Conservation (phyloP, 345 rosid genomes). For the Mangifera indica region DNA sequence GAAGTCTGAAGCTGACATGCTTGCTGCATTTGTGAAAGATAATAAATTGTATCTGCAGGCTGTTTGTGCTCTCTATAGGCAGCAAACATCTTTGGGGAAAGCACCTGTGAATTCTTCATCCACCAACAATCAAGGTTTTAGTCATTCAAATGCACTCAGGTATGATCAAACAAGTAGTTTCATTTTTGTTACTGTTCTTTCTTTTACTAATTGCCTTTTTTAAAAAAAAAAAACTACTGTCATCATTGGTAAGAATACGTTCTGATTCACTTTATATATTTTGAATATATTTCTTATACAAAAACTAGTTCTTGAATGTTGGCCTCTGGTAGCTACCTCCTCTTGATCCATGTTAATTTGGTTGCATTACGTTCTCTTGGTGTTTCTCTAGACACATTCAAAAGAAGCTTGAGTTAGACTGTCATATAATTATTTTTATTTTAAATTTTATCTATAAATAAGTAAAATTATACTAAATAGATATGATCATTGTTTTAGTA, state of each 20-base stretch:
- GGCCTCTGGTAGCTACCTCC: background rate
- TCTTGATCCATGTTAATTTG: background rate
- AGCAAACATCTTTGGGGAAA: background rate
- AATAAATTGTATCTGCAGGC: constrained; percentile 30
- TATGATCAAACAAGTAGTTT: constrained; percentile 6
- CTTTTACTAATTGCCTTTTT: too few species aligned
- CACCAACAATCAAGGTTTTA: constrained; percentile 7
- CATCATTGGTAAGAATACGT: background rate
- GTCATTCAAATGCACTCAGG: constrained; percentile 10
- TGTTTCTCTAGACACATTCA: constrained; percentile 2
- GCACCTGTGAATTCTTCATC: background rate
- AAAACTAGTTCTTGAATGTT: background rate
- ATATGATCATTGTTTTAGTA: background rate
- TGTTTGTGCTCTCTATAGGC: constrained; percentile 35
- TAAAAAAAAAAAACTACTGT: too few species aligned
- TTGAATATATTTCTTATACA: background rate
- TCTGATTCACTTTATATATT: background rate
- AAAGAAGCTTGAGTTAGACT: background rate
- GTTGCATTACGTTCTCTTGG: background rate
- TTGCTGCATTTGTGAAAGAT: constrained; percentile 20
- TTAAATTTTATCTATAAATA: background rate
- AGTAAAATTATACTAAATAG: background rate
- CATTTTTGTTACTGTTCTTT: background rate
- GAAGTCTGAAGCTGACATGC: constrained; percentile 24
- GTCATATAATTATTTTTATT: background rate